phyloP scores from a whole-genome alignment of 345 rosid genomes.

The Brassica nigra region DNA sequence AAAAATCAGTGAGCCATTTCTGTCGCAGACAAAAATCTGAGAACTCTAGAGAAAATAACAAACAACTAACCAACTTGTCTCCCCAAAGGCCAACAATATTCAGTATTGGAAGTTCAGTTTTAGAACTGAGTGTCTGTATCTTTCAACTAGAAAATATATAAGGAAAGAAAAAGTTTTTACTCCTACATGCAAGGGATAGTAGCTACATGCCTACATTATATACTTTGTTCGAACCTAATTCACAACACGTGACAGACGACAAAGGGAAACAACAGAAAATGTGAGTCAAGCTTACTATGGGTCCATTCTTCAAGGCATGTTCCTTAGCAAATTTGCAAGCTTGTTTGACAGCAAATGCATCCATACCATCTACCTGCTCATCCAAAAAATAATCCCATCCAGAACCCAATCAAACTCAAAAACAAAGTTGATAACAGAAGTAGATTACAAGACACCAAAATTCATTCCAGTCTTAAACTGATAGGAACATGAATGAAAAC shows the following conservation, averaged over 20 bases:
- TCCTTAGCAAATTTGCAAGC: slow-evolving; percentile 96
- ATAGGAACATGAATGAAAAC: not conserved
- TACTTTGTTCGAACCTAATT: not conserved
- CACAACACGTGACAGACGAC: not conserved
- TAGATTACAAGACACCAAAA: not conserved
- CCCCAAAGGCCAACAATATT: not conserved
- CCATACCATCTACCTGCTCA: slow-evolving; percentile 94
- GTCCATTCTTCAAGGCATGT: slow-evolving; percentile 88
- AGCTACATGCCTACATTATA: not conserved
- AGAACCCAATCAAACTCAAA: not conserved
- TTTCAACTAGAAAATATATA: not conserved
- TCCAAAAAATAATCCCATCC: not conserved
- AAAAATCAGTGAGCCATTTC: not conserved
- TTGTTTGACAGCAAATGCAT: slow-evolving; percentile 93
- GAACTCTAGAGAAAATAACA: not conserved
- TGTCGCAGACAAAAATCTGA: not conserved
- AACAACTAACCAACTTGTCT: not conserved
- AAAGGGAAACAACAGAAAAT: not conserved
- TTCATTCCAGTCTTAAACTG: not conserved
- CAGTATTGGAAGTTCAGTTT: not conserved
- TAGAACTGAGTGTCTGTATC: not conserved
- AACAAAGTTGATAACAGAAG: not conserved
- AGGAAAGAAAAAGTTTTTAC: not conserved
- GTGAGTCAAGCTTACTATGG: slow-evolving; percentile 63
- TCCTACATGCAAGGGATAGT: not conserved